phyloP scores from a whole-genome alignment of 2,329 filamentous ascomycete species.

The Claviceps digitariae region DNA sequence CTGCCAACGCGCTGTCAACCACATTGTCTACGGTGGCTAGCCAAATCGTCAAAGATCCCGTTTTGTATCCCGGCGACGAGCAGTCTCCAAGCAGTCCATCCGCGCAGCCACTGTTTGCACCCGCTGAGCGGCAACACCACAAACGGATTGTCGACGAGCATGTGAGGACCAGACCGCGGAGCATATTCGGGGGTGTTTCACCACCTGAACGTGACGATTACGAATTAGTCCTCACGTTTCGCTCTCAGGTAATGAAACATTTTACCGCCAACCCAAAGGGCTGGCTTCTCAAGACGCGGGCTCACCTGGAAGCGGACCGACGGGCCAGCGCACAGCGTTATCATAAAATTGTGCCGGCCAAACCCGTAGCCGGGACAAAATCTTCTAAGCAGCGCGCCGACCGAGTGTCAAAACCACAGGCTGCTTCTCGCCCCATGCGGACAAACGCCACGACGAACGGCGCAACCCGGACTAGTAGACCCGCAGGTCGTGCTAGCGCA shows the following conservation, averaged over 20 bases:
- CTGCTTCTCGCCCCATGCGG: constrained; percentile 13
- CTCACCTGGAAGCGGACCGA: constrained; percentile 33
- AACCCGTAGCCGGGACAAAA: constrained; percentile 18
- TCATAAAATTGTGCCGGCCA: constrained; percentile 30
- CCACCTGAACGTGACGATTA: constrained; percentile 42
- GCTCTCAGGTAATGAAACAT: constrained; percentile 35
- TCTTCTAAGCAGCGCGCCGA: constrained; percentile 18
- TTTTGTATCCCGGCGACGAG: constrained; percentile 41
- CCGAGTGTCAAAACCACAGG: constrained; percentile 23
- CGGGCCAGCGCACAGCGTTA: constrained; percentile 26
- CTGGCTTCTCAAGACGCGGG: constrained; percentile 39
- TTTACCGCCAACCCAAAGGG: constrained; percentile 28
- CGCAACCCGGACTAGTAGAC: constrained; percentile 13
- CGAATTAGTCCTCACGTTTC: constrained; percentile 37
- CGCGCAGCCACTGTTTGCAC: constrained; percentile 37
- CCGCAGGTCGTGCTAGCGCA: constrained; percentile 25
- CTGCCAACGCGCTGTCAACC: constrained; percentile 15
- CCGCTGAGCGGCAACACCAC: constrained; percentile 25
- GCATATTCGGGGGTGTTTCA: constrained; percentile 27
- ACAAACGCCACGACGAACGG: background rate
- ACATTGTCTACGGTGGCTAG: constrained; percentile 14
- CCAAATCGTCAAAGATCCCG: constrained; percentile 35
- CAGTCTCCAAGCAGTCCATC: constrained; percentile 23
- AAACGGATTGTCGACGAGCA: constrained; percentile 37
- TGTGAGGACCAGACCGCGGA: constrained; percentile 28